These are phyloP conservation scores for Cyclanthera cordifolia DNA, from an alignment of 306 rosid species.

Conservation along the genomic window DNA sequence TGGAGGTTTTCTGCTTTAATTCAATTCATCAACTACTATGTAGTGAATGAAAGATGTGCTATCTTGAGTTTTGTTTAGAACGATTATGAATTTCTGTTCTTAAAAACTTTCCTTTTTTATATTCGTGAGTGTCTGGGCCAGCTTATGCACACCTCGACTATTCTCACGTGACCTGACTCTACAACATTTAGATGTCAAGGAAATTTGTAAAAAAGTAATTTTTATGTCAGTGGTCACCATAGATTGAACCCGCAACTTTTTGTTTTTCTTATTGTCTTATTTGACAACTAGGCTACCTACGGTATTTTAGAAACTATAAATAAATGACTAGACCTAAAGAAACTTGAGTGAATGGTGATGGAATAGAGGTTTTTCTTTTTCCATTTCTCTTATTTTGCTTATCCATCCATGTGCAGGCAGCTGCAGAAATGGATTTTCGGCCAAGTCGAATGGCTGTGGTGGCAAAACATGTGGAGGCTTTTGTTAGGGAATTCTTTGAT, in stretches of 20 bases:
- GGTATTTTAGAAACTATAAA: neutral
- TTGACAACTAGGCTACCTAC: too few species aligned
- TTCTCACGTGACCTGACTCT: too few species aligned
- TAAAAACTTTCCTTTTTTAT: too few species aligned
- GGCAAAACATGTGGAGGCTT: constrained; percentile 65
- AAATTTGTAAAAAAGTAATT: too few species aligned
- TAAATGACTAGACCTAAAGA: neutral
- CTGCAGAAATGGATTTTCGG: constrained; percentile 71
- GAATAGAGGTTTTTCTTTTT: neutral
- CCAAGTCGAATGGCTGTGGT: constrained; percentile 86
- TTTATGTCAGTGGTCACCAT: too few species aligned
- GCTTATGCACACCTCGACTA: too few species aligned
- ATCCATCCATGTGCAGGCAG: constrained; percentile 54
- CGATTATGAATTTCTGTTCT: neutral
- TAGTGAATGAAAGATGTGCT: neutral
- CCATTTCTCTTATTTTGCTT: constrained; percentile 14
- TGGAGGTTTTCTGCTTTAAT: neutral
- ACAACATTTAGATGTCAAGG: too few species aligned
- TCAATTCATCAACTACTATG: neutral
- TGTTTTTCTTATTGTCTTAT: too few species aligned
- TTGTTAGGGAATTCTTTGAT: constrained; percentile 79
- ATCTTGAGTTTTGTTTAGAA: neutral
- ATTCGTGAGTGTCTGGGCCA: too few species aligned
- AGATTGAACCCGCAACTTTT: too few species aligned
- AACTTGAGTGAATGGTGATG: neutral